phyloP scores from a whole-genome alignment of 176 grass and related monocot genomes.

The Avena insularis region DNA sequence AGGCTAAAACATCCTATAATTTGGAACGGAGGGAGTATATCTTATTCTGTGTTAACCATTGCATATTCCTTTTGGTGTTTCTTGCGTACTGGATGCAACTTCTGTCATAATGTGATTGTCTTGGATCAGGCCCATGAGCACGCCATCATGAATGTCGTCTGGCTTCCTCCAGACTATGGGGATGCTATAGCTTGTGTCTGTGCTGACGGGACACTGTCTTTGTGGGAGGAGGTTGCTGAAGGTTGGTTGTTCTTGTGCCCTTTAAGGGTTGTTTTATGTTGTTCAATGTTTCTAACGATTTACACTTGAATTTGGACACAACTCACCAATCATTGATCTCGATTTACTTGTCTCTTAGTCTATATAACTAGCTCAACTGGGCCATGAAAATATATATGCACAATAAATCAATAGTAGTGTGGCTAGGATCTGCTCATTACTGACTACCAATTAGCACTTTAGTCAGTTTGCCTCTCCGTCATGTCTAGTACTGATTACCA shows the following conservation, averaged over 20 bases:
- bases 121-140: conserved; percentile 67
- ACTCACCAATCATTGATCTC: conserved; percentile 1
- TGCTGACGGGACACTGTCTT: conserved; percentile 77
- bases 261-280: conserved; percentile 2
- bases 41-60: neutral
- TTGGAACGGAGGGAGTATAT: no score
- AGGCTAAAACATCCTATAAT: no score
- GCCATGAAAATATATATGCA: neutral
- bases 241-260: conserved; percentile 48
- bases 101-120: conserved; percentile 32
- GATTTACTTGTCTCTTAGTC: neutral
- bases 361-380: neutral
- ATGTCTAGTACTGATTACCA: neutral
- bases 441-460: neutral
- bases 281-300: neutral
- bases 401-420: neutral
- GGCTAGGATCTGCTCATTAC: neutral
- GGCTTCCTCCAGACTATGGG: conserved; percentile 83
- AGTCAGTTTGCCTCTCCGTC: neutral
- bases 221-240: conserved; percentile 88
- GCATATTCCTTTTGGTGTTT: conserved; percentile 11
- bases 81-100: neutral
- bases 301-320: conserved; percentile 1
- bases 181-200: conserved; percentile 92
- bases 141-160: conserved; percentile 61